A percentile compares a stretch with the other conserved stretches of the same genome.
Evolutionary conservation across 495 filamentous ascomycete species (phyloP).

Genomic region (Aspergillus avenaceus): DNA sequence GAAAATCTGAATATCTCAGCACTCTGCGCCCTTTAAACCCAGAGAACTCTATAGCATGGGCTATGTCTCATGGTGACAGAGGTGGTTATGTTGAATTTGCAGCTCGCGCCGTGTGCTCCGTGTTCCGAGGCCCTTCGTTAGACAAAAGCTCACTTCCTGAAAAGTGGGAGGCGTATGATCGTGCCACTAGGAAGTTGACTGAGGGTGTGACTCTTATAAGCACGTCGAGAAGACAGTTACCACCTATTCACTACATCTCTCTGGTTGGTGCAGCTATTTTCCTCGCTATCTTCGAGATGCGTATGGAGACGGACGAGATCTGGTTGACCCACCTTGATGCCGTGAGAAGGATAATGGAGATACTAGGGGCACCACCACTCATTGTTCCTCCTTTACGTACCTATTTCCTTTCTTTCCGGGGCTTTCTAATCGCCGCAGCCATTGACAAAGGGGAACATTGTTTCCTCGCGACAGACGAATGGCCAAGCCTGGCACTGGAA

Average conservation of each 20-base stretch:
- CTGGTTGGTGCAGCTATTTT: constrained; percentile 31
- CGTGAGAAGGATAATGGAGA: constrained; percentile 26
- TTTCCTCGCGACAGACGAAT: constrained; percentile 29
- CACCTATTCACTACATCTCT: no score
- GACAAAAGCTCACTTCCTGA: no score
- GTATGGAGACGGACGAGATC: constrained; percentile 26
- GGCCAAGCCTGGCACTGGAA: constrained; percentile 19
- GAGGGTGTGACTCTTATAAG: background rate
- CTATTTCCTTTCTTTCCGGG: constrained; percentile 30
- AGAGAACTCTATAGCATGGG: no score
- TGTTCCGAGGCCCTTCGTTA: no score
- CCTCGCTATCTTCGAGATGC: constrained; percentile 37
- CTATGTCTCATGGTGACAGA: no score
- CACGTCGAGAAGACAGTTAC: constrained; percentile 11
- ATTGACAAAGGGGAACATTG: constrained; percentile 26
- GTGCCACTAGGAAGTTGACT: no score
- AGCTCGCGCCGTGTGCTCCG: no score
- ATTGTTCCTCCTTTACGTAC: constrained; percentile 20
- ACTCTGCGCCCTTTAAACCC: no score
- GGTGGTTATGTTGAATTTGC: no score
- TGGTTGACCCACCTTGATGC: constrained; percentile 33
- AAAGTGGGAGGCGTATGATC: no score
- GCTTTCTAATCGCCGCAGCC: constrained; percentile 28
- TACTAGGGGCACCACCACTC: constrained; percentile 18
- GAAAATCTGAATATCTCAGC: no score